Base-by-base conservation (phyloP, 371 early-diverging fungal genomes). In the Haplosporangium sp. region DNA sequence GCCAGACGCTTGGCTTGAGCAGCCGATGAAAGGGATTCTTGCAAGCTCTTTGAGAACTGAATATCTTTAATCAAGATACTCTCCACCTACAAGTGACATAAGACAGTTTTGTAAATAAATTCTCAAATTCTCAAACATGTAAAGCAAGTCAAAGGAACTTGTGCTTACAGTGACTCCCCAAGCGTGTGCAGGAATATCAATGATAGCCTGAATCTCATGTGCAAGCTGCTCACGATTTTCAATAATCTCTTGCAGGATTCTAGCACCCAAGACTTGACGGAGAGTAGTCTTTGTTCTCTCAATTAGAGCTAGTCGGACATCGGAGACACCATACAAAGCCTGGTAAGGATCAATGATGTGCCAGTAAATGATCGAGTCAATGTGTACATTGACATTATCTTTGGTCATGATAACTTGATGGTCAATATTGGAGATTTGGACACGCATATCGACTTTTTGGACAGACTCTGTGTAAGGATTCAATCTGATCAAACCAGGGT, bases 351-450 rank as follows among this genome's bases (percentile, higher is more conserved):
- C 94, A 4, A 90, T 85, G 53, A 94, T 84, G 65, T 90, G 90
- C 94, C 94, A 96, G 74, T 94, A 97, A 2, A 97, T 76, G 6
- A 97, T 96, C 2, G 92, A 88, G 71, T 97, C 98, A 67, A 97
- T 92, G 4, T 71, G 71, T 37, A 97, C 86, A 42, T 60, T 64
- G 42, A 70, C 76, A 56, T 67, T 65, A 35, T 67, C 67, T 76
- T 94, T 94, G 69, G 97, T 67, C 87, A 96, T 94, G 77, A 97
- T 93, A 19, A 85, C 84, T 83, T 97, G 95, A n/a, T 82, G 69
- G 7, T 90, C 89, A 55, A 97, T 92, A 56, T 89, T 84, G 15
- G 87, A 86, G 37, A 95, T 90, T 76, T 94, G 95, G 42, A 96
- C 88, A 70, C 91, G 92, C 72, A 95, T 88, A 74, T 95, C 93